Base-by-base conservation (phyloP, 495 filamentous ascomycete species). In the Penicillium ochrochloron region DNA sequence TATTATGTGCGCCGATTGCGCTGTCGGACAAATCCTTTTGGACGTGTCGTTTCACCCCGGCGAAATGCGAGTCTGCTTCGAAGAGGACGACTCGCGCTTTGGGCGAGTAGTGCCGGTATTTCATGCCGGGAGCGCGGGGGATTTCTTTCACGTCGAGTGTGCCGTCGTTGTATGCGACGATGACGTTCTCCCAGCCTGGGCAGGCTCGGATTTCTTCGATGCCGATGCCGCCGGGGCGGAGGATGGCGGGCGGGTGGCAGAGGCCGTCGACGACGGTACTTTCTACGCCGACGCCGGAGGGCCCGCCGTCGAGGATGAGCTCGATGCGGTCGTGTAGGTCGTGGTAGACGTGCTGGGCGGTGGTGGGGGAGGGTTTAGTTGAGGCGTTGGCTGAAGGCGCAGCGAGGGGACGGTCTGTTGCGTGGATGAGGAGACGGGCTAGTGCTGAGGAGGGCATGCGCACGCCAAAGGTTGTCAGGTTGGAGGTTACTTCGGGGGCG, bases 31-130 rank as follows among this genome's bases (percentile, higher is more conserved):
- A 55, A 42, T 83, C 78, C 15, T 75, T 65, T 21, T 63, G 67
- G 1, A 82, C 73, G 21, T 75, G 80, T 9, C 71, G 72, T 19
- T 73, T 58, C 2, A 79, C 66, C 0, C 71, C 65, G 1, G 77
- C 77, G 3, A 69, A 59, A 23, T 63, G 69, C 0, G 78, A 79
- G 4, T 76, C 80, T 33, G 76, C 58, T 60, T 97, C 91, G 72
- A 91, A 95, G 2, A 99, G 81, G 25, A 97, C 79, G 11, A 99
- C 94, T 34, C 83, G 88, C 17, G 95, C 95, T 70, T 89, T 90
- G 0, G 95, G 95, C 23, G 93, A 96, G 72, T 99, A 99, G 74
- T 99, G 95, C 68, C 93, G 90, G 76, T 99, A 99, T 72, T 99
- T 99, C 95, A 99, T 99, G 3, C 95, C 95, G 10, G 95, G 95